phyloP scores from a whole-genome alignment of 2,329 filamentous ascomycete genomes.

The Aspergillus sp. region DNA sequence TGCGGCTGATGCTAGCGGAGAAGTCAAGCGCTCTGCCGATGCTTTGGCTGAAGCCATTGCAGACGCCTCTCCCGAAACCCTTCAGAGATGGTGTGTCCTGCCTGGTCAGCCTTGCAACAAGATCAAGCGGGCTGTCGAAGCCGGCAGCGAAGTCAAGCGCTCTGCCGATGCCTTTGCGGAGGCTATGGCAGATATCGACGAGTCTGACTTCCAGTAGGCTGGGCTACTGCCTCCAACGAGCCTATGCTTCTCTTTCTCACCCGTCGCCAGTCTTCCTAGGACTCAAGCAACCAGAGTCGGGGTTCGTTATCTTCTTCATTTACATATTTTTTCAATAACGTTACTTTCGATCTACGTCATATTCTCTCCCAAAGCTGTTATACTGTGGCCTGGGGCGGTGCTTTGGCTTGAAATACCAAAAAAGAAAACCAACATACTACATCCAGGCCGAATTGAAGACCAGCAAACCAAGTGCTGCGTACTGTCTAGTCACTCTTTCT shows the following conservation, averaged over 20 bases:
- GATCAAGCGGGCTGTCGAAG: constrained; percentile 65
- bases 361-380: neutral
- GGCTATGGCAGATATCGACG: constrained; percentile 35
- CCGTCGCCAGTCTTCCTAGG: neutral
- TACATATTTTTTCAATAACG: neutral
- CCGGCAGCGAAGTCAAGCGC: constrained; percentile 57
- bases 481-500: constrained; percentile 6
- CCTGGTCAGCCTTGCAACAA: constrained; percentile 54
- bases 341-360: neutral
- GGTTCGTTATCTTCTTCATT: neutral
- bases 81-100: constrained; percentile 36
- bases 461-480: neutral
- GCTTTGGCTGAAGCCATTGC: constrained; percentile 36
- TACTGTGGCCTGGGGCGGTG: neutral
- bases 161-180: constrained; percentile 35
- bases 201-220: constrained; percentile 21
- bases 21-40: constrained; percentile 37
- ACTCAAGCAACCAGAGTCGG: neutral
- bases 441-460: neutral
- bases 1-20: constrained; percentile 27
- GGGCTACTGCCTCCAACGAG: neutral
- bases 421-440: neutral
- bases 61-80: constrained; percentile 25
- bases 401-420: neutral
- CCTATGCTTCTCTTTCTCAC: neutral